These are phyloP conservation scores for Xanthoceras sorbifolium DNA, from an alignment of 345 rosid genomes.

Conservation along the genomic window DNA sequence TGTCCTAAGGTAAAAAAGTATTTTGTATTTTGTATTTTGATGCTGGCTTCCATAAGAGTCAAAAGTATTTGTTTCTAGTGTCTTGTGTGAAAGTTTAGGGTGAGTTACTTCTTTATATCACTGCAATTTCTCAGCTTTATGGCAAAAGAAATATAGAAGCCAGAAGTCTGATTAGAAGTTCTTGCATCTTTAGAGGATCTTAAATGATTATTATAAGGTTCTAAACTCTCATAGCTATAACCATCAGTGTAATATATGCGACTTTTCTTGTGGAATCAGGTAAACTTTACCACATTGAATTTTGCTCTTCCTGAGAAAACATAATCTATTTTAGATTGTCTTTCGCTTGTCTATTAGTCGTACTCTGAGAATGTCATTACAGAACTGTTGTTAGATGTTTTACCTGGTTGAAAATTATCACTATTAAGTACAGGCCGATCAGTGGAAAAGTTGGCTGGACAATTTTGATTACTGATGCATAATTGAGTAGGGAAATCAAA, in stretches of 20 bases:
- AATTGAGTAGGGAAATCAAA: not conserved
- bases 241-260: not conserved
- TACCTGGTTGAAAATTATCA: not conserved
- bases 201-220: too few relatives aligned
- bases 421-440: not conserved
- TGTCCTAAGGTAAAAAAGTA: not conserved
- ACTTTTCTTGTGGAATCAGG: conserved; percentile 7
- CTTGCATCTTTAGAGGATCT: conserved; percentile 4
- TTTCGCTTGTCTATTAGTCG: not conserved
- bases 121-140: not conserved
- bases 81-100: conserved; percentile 1
- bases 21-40: not conserved
- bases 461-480: not conserved
- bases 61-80: not conserved
- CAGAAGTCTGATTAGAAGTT: not conserved
- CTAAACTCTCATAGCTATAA: not conserved
- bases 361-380: not conserved
- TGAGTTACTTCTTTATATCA: not conserved
- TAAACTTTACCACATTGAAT: not conserved
- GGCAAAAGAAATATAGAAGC: not conserved
- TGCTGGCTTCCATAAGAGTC: not conserved
- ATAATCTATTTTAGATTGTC: not conserved
- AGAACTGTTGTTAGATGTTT: not conserved
- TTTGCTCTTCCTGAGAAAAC: not conserved
- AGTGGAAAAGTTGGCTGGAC: not conserved